These are phyloP conservation scores for Xylaria sp. DNA, from an alignment of 2,329 filamentous ascomycete genomes.

Conservation along the genomic window DNA sequence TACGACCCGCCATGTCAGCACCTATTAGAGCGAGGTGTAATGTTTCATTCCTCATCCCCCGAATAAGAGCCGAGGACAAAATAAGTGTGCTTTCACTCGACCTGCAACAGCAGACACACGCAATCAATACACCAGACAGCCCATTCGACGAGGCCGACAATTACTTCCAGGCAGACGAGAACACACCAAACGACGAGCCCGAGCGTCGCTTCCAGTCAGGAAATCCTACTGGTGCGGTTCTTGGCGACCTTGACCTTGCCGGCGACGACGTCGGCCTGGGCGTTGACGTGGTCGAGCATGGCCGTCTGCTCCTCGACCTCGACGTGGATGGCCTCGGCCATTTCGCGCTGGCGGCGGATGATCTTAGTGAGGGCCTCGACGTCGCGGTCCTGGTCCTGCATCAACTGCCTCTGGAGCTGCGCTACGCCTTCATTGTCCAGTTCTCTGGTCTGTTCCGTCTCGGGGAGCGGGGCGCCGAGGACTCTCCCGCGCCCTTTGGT, in stretches of 20 bases:
- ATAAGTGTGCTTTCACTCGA: conserved; percentile 1
- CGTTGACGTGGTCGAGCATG: conserved; percentile 74
- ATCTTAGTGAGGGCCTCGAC: conserved; percentile 75
- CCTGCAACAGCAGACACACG: conserved; percentile 23
- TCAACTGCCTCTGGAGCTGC: conserved; percentile 78
- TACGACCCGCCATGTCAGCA: neutral
- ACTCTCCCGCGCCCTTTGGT: conserved; percentile 69
- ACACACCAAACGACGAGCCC: conserved; percentile 13
- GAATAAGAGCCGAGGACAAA: neutral
- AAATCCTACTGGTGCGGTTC: conserved; percentile 75
- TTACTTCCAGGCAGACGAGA: conserved; percentile 4
- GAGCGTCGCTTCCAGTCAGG: conserved; percentile 38
- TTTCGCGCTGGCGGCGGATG: conserved; percentile 78
- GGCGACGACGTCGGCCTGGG: conserved; percentile 72
- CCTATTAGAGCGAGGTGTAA: too few species aligned
- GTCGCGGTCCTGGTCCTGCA: conserved; percentile 79
- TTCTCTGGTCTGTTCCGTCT: conserved; percentile 81
- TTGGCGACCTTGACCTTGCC: conserved; percentile 80
- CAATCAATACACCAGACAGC: conserved; percentile 33
- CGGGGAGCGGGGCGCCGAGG: conserved; percentile 76
- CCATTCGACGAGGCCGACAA: conserved; percentile 28
- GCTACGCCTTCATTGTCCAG: conserved; percentile 80
- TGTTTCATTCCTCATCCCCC: neutral
- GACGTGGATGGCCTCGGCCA: conserved; percentile 79
- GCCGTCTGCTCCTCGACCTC: conserved; percentile 78